Evolutionary conservation across 163 green algal genomes (phyloP), one percentile per base, ranked within the genome.

Genomic region (Trebouxiophyceae sp.): DNA sequence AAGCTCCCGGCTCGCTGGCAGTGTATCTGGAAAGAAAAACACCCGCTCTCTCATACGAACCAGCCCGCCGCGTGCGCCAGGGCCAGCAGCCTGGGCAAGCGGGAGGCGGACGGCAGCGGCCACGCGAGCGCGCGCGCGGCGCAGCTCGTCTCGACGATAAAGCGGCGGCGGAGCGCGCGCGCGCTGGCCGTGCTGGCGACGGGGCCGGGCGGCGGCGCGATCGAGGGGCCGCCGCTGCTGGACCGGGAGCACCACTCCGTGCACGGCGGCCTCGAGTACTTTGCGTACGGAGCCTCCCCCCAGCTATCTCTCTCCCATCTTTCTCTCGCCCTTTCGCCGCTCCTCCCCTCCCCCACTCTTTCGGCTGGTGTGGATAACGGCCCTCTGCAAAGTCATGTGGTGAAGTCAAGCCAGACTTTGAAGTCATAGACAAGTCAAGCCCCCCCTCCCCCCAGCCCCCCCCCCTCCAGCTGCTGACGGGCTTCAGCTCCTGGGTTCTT

Each of bases 181-280:
- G 39, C 39, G 39, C 39, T 50, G 39, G 39, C 39, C 19, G 5
- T 8, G 12, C 22, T 57, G 12, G 5, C 22, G 47, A 24, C 28
- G 31, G 62, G 47, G 2, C 62, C 50, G 3, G 62, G 62, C 1
- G 62, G 62, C 20, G 50, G 62, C 19, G 47, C 47, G 4, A 62
- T 68, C 12, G 62, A 68, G n/a, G 47, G 62, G 1, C 62, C 62
- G 23, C 62, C 47, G 24, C 62, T 68, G n/a, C 46, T 68, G 47
- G 47, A 46, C 5, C 29, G 62, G 12, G 4, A 28, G 5, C 55
- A 32, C 7, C 24, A 23, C 20, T 78, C 71, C 23, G 71, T 57
- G 2, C 71, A 78, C 66, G 66, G 62, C 1, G 66, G 72, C 16
- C 46, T 73, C 2, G 67, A 73, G 50, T 73, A 73, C 60, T 62